phyloP scores from a whole-genome alignment of 805 yeast species.

The Nakazawaea pomicola region DNA sequence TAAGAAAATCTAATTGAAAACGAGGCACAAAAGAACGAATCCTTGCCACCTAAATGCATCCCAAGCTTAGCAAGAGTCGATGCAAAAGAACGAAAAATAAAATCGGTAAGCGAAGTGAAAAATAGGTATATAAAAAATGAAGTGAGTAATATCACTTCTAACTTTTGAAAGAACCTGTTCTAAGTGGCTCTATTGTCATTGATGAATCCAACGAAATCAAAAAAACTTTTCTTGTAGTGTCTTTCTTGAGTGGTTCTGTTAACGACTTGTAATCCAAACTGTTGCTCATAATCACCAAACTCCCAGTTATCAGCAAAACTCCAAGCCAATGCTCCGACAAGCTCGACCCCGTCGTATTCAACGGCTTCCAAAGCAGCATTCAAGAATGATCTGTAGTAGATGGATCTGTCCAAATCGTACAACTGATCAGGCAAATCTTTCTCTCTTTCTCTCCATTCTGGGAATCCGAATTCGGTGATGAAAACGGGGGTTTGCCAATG shows the following conservation, averaged over 20 bases:
- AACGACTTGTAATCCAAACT: constrained; percentile 24
- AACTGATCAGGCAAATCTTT: constrained; percentile 23
- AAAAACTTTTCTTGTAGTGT: constrained; percentile 19
- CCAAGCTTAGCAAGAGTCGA: too few relatives aligned
- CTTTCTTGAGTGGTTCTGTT: constrained; percentile 25
- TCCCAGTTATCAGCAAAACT: constrained; percentile 30
- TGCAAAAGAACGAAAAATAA: too few relatives aligned
- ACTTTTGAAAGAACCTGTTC: not conserved
- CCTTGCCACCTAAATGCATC: too few relatives aligned
- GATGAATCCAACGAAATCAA: constrained; percentile 7
- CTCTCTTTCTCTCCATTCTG: constrained; percentile 26
- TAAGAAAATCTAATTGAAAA: too few relatives aligned
- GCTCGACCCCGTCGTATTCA: constrained; percentile 22
- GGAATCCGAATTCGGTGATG: constrained; percentile 31
- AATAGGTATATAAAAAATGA: not conserved
- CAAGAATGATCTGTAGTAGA: constrained; percentile 26
- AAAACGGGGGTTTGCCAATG: constrained; percentile 23
- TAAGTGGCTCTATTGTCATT: constrained; percentile 5
- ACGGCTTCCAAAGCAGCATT: constrained; percentile 22
- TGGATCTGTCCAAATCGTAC: constrained; percentile 25
- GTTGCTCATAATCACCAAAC: constrained; percentile 23
- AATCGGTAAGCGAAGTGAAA: not conserved
- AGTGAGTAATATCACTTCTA: not conserved
- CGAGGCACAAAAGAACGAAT: too few relatives aligned
- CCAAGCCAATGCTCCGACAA: constrained; percentile 30